Conservation (phyloP, 23 red algal genomes). For the Gracilaria vermiculophylla region DNA sequence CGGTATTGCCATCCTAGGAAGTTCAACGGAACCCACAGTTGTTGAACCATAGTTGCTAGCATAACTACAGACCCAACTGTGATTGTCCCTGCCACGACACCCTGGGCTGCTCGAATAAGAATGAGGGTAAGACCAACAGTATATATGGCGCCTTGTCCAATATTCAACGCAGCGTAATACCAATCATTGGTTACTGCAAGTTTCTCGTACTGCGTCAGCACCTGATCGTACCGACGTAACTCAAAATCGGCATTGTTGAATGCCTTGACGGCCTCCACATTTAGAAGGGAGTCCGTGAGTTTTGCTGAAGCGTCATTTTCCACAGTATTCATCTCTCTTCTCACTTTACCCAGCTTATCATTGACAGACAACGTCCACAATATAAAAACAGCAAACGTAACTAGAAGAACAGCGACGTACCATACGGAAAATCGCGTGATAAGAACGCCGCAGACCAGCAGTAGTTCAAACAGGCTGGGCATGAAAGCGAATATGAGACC, state of each 20-base stretch:
- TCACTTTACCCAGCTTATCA: conserved; percentile 55
- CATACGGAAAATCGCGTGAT: conserved; percentile 48
- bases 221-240: conserved; percentile 68
- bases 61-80: conserved; percentile 93
- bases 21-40: conserved; percentile 89
- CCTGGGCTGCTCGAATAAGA: conserved; percentile 53
- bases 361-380: conserved; percentile 76
- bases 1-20: conserved; percentile 99
- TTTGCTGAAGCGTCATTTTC: conserved; percentile 90
- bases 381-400: conserved; percentile 73
- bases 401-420: conserved; percentile 64
- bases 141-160: conserved; percentile 81
- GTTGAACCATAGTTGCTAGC: conserved; percentile 88
- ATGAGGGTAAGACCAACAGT: conserved; percentile 61
- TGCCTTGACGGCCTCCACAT: conserved; percentile 71
- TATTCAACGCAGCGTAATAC: conserved; percentile 73
- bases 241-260: conserved; percentile 85
- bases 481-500: conserved; percentile 81
- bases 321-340: conserved; percentile 62
- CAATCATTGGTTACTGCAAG: conserved; percentile 78
- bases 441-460: conserved; percentile 85
- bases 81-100: conserved; percentile 61
- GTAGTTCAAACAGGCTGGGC: conserved; percentile 87
- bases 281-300: conserved; percentile 80
- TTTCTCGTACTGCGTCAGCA: conserved; percentile 74